These are phyloP conservation scores for Botrytis cinerea DNA, from an alignment of 2,329 filamentous ascomycete species.

Conservation along the genomic window DNA sequence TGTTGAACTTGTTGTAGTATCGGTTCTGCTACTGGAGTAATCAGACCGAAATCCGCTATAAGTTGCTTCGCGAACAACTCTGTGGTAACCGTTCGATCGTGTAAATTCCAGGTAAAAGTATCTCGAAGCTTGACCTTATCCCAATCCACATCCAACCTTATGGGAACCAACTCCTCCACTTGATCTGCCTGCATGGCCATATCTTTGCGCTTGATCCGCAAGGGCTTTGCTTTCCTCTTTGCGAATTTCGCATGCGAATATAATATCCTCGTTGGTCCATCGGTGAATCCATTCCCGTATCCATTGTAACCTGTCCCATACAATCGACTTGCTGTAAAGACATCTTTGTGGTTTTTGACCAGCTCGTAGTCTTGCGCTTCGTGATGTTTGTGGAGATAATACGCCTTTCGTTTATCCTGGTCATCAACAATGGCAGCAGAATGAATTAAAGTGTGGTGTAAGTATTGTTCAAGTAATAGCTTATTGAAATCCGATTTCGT, in stretches of 20 bases:
- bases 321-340: conserved; percentile 57
- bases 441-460: conserved; percentile 63
- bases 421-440: conserved; percentile 54
- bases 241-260: conserved; percentile 79
- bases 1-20: conserved; percentile 61
- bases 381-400: conserved; percentile 64
- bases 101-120: conserved; percentile 97
- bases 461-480: conserved; percentile 62
- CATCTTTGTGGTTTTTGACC: conserved; percentile 57
- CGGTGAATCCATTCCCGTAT: conserved; percentile 85
- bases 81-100: conserved; percentile 79
- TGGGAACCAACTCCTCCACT: conserved; percentile 85
- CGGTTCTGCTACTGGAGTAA: conserved; percentile 67
- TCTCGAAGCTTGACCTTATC: conserved; percentile 95
- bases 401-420: conserved; percentile 53
- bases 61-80: conserved; percentile 87
- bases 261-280: conserved; percentile 61
- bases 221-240: conserved; percentile 69
- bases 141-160: conserved; percentile 90
- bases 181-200: conserved; percentile 84
- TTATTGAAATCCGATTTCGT: conserved; percentile 45
- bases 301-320: conserved; percentile 81
- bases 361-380: conserved; percentile 71
- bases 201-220: conserved; percentile 78
- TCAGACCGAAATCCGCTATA: conserved; percentile 84